Conservation (phyloP, 768 basidiomycete species). For the Kwoniella sp. region DNA sequence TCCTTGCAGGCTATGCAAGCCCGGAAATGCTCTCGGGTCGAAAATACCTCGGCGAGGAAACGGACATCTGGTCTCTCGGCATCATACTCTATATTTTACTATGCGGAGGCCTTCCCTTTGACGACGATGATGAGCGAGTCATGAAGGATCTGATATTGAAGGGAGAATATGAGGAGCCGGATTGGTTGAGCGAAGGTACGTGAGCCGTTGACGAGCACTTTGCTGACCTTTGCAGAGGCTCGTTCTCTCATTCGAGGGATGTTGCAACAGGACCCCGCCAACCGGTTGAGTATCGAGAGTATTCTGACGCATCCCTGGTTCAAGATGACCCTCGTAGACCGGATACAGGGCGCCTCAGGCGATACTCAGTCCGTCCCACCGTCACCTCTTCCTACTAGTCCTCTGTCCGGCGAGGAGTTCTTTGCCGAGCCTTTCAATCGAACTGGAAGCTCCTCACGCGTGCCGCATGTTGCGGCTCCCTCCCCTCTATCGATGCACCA, state of each 20-base stretch:
- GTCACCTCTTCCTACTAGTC: slow-evolving; percentile 30
- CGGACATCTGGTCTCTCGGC: slow-evolving; percentile 92
- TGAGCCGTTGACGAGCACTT: not conserved
- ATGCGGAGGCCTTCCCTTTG: slow-evolving; percentile 85
- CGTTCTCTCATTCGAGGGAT: slow-evolving; percentile 77
- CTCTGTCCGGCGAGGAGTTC: slow-evolving; percentile 16
- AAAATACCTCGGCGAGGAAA: slow-evolving; percentile 89
- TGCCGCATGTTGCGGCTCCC: slow-evolving; percentile 19
- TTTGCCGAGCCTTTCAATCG: slow-evolving; percentile 31
- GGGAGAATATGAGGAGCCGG: slow-evolving; percentile 86
- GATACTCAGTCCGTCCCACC: slow-evolving; percentile 28
- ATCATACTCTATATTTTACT: slow-evolving; percentile 87
- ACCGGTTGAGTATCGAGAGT: slow-evolving; percentile 77
- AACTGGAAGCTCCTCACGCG: slow-evolving; percentile 2
- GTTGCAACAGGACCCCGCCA: slow-evolving; percentile 72
- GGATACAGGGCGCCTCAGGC: slow-evolving; percentile 17
- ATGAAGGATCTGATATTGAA: slow-evolving; percentile 83
- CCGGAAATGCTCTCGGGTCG: slow-evolving; percentile 87
- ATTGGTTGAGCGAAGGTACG: slow-evolving; percentile 84
- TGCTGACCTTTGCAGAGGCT: slow-evolving; percentile 64
- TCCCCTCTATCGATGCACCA: slow-evolving; percentile 35
- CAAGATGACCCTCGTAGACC: slow-evolving; percentile 49
- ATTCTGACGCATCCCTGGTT: slow-evolving; percentile 90
- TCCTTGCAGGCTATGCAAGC: slow-evolving; percentile 64
- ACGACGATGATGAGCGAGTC: slow-evolving; percentile 73